Base-by-base conservation (phyloP, 2,329 filamentous ascomycete species). In the Aspergillus pseudoviridinutans region DNA sequence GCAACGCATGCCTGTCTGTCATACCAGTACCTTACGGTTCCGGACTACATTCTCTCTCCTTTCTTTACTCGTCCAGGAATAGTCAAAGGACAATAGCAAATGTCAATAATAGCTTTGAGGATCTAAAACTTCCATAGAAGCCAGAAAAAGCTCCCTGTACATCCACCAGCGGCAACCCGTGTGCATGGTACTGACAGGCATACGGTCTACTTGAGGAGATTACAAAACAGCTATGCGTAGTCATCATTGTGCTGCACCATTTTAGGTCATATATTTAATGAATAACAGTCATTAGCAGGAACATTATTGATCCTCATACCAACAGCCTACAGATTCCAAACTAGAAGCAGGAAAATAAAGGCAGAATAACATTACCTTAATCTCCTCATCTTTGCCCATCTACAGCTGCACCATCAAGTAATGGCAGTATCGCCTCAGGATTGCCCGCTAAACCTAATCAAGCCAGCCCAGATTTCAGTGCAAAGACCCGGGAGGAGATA, bases 381-480 rank as follows among this genome's bases (percentile, higher is more conserved):
- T 27, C 20, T 47, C 22, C 5, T 47, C 20, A 22, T 24, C n/a
- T 24, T 24, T 24, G 8, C 42, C 42, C 20, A 3, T 46, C n/a
- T 20, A 46, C 20, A 24, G 42, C 42, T 47, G 44, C 17, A 41
- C 14, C 27, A 4, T 49, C 35, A 38, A 42, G 55, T 44, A 57
- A 41, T 29, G 53, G 8, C 17, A 55, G 42, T 49, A 47, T 41
- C 49, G 55, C 44, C 44, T 17, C 44, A 22, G 22, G 12, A 24
- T 25, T 47, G 44, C 22, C 44, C 5, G 44, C 24, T 47, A 47
- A 47, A 6, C 44, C 12, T 10, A 24, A 25, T 47, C 44, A 20
- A 47, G 44, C 6, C 27, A 24, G 24, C 44, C 51, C 51, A 55
- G 51, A 55, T 53, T 46, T 53, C 54, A 53, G 56, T 55, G 53